Evolutionary conservation across 2,329 filamentous ascomycete genomes (phyloP).

Genomic region (Aspergillus cejpii): DNA sequence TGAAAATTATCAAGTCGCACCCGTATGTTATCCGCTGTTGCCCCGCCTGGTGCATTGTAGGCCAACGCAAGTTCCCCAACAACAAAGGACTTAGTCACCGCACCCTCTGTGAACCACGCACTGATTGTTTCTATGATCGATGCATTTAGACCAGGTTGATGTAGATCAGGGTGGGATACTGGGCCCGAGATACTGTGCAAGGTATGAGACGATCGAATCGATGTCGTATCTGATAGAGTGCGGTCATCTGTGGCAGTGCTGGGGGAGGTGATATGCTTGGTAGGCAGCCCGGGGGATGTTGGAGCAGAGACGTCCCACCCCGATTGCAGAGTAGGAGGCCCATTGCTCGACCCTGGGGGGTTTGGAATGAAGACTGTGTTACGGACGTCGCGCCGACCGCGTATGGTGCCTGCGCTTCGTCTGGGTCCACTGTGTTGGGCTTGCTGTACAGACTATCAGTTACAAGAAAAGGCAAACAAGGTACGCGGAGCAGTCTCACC

Average conservation of each 20-base stretch:
- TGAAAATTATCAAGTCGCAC: constrained; percentile 84
- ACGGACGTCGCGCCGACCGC: constrained; percentile 82
- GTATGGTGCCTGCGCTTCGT: constrained; percentile 66
- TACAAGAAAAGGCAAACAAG: background rate
- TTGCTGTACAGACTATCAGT: constrained; percentile 30
- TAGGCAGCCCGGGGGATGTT: constrained; percentile 32
- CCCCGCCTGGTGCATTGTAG: constrained; percentile 52
- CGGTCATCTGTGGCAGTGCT: constrained; percentile 57
- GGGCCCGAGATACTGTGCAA: constrained; percentile 60
- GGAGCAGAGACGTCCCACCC: constrained; percentile 25
- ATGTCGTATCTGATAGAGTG: constrained; percentile 75
- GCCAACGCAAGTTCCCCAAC: constrained; percentile 84
- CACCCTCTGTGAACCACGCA: constrained; percentile 69
- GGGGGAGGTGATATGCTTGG: constrained; percentile 42
- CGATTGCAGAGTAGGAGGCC: constrained; percentile 25
- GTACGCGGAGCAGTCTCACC: constrained; percentile 24
- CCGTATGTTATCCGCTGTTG: constrained; percentile 48
- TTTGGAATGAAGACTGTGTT: constrained; percentile 78
- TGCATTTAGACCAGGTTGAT: constrained; percentile 70
- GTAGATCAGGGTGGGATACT: constrained; percentile 74
- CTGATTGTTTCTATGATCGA: constrained; percentile 91
- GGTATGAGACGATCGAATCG: constrained; percentile 81
- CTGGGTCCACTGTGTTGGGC: constrained; percentile 50
- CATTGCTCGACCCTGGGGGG: constrained; percentile 32
- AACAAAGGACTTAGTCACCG: constrained; percentile 64